Percentiles rank a stretch among this genome's conserved stretches.
Conservation (phyloP, 2,329 filamentous ascomycete species). For the Ophiostoma ips region DNA sequence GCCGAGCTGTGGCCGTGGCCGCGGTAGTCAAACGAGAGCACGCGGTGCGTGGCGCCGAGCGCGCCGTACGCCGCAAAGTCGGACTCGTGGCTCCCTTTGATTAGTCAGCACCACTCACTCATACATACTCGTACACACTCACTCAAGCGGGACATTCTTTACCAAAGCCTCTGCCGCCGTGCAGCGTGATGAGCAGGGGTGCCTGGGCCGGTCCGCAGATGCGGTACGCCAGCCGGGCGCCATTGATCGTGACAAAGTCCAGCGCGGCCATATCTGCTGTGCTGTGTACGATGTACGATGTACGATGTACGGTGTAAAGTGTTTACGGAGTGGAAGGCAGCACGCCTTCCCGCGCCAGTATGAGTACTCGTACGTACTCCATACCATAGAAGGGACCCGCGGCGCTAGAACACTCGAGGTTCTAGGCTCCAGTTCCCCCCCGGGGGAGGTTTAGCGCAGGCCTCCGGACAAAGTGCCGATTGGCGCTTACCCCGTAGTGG, state of each 20-base stretch:
- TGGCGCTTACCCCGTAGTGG: no score
- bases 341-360: no score
- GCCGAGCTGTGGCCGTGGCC: slow-evolving; percentile 23
- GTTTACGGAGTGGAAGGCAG: no score
- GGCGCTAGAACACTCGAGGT: no score
- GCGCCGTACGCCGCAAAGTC: slow-evolving; percentile 22
- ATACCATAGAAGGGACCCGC: no score
- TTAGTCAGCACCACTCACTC: not conserved
- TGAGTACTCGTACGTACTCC: no score
- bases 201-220: slow-evolving; percentile 18
- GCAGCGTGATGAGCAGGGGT: slow-evolving; percentile 24
- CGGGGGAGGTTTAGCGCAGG: no score
- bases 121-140: no score
- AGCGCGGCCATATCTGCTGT: not conserved
- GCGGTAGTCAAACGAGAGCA: slow-evolving; percentile 24
- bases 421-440: no score
- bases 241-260: slow-evolving; percentile 21
- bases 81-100: slow-evolving; percentile 21
- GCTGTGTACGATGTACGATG: no score
- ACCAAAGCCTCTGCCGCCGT: slow-evolving; percentile 24
- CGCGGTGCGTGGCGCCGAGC: slow-evolving; percentile 17
- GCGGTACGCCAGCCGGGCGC: slow-evolving; percentile 21
- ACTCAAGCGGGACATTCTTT: slow-evolving; percentile 8
- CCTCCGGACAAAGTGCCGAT: no score
- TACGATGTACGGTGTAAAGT: no score